Base-by-base conservation (phyloP, 2,329 filamentous ascomycete species). In the Penicillium sp. region DNA sequence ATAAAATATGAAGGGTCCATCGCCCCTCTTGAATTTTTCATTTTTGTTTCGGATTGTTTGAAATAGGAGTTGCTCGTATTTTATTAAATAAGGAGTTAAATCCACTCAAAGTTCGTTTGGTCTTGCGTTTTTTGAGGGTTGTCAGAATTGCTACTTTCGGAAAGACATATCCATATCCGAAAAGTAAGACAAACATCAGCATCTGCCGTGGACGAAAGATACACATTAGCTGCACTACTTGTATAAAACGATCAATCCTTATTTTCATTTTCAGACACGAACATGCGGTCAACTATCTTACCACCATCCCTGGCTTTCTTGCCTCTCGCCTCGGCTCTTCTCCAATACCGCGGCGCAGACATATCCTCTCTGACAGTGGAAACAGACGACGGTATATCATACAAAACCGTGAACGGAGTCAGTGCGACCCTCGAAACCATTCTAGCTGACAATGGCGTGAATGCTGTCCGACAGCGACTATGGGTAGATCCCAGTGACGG, bases 401-500 rank as follows among this genome's bases (percentile, higher is more conserved):
- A 88, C 76, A 85, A 83, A 61, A 82, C 79, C 49, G 68, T 76
- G 0, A 74, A 77, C 20, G 85, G 85, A 38, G 70, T 72, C 1
- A 70, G 72, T 0, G 74, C 83, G 57, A 71, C 83, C 0, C 75
- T 90, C 1, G 87, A 90, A 65, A 77, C 73, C 2, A 89, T 90
- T 53, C 72, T 90, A 3, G 80, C 77, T 3, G 73, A 73, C 11
- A 81, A 77, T 26, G 87, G 87, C 14, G 81, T 88, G 62, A 90
- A 89, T 69, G 87, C 83, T 0, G 83, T 89, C 47, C 82, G 87
- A 18, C 87, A 90, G 68, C 79, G 88, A 24, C 71, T 90, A 45
- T 90, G 87, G 87, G 87, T 90, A 23, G 87, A 87, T 63, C 83
- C 84, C 0, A 74, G 79, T 11, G 79, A 83, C 62, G 84, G 85